Base-by-base conservation (phyloP, 2,329 filamentous ascomycete genomes). In the Exophiala aquamarina region DNA sequence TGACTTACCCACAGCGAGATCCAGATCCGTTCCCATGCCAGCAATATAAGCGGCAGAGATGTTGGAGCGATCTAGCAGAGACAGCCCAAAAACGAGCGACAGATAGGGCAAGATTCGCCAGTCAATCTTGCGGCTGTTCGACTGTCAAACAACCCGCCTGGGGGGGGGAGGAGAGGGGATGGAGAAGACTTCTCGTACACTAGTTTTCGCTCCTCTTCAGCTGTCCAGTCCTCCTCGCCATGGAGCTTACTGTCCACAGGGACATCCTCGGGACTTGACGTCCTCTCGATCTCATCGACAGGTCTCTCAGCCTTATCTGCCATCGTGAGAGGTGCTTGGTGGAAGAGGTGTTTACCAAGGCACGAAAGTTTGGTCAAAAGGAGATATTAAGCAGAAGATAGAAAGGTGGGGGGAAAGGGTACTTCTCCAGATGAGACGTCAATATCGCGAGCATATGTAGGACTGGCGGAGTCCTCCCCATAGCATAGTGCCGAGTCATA, bases 11-110 rank as follows among this genome's bases (percentile, higher is more conserved):
- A 37, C 59, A 28, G 59, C 39, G 4, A 73, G 60, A 19, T 51
- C 41, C 14, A 62, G 44, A 11, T 65, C 63, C 29, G 52, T 43
- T 2, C 49, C 46, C 62, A 68, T 64, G 10, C 61, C 87, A n/a
- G 87, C 87, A 63, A 92, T 84, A 36, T 80, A 80, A 32, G 86
- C 87, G 14, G 81, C 74, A 11, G 80, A 81, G 62, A 91, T 70
- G 65, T 92, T 92, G 2, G 85, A 89, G 21, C 87, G 75, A 62
- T 93, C 87, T 81, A 91, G 87, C 49, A 91, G 70, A 54, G 35
- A 41, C 18, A 50, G 17, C n/a, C 41, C 41, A 13, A 41, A 41
- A 14, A 50, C 20, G 10, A 41, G 15, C 11, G 15, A 47, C 19
- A 36, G 32, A 9, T 31, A 36, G 11, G 20, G 18, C 15, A 35